These are phyloP conservation scores for Lagenaria siceraria DNA, from an alignment of 306 rosid species.

Conservation along the genomic window DNA sequence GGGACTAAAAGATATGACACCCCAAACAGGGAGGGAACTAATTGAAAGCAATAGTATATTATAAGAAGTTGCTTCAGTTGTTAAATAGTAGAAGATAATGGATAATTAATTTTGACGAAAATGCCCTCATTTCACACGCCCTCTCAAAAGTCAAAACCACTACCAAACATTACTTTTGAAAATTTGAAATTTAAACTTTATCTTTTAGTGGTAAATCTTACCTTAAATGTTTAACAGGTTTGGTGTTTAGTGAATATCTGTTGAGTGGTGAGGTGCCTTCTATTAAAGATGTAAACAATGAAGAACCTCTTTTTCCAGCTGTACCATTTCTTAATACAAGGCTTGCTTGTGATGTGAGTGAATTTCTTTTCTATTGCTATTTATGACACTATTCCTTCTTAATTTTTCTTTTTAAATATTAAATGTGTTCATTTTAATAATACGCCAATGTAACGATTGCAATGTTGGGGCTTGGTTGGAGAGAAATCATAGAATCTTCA, in stretches of 20 bases:
- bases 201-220: background rate
- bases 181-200: background rate
- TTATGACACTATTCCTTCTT: background rate
- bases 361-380: conserved; percentile 3
- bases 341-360: conserved; percentile 47
- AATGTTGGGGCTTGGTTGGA: background rate
- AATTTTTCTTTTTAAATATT: background rate
- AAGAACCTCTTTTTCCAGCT: conserved; percentile 85
- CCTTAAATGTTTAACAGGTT: conserved; percentile 39
- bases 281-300: conserved; percentile 70
- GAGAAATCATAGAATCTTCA: background rate
- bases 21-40: no score
- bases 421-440: background rate
- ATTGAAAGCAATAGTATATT: no score
- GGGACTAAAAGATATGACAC: no score
- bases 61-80: no score
- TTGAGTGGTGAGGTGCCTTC: conserved; percentile 85
- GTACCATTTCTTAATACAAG: conserved; percentile 44
- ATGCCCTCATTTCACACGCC: background rate
- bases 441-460: background rate
- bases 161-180: background rate
- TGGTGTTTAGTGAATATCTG: conserved; percentile 86
- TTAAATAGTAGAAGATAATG: no score
- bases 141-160: background rate
- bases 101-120: no score